These are phyloP conservation scores for Pseudognaphalium luteoalbum DNA, from an alignment of 129 eudicot genomes.

Conservation along the genomic window DNA sequence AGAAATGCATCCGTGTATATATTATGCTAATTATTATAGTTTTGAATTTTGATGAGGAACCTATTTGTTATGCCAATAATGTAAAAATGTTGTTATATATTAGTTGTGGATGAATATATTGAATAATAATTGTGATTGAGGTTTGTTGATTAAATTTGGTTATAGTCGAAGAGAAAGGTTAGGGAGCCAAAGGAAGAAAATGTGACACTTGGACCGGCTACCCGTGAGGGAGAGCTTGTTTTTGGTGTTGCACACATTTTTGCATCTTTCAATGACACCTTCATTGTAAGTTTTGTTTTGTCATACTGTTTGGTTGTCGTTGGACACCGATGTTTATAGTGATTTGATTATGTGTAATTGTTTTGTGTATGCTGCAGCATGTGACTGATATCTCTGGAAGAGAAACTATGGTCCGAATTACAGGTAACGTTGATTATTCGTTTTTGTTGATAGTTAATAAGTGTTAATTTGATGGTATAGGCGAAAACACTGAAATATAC, in stretches of 20 bases:
- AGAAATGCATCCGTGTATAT: background rate
- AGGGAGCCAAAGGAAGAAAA: conserved; percentile 15
- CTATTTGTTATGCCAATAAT: background rate
- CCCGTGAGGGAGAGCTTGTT: conserved; percentile 5
- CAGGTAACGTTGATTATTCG: background rate
- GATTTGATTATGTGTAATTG: background rate
- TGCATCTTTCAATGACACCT: conserved; percentile 3
- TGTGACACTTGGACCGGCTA: conserved; percentile 14
- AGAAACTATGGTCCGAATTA: background rate
- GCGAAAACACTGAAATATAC: no score
- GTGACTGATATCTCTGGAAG: conserved; percentile 14
- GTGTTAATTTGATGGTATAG: background rate
- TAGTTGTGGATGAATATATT: background rate
- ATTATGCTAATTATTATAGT: no score
- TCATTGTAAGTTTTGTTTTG: background rate
- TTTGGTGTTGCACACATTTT: conserved; percentile 14
- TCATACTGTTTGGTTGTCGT: background rate
- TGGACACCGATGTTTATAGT: background rate
- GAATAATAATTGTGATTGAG: background rate
- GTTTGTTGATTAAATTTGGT: background rate
- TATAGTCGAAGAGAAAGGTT: conserved; percentile 13
- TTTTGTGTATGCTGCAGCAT: background rate
- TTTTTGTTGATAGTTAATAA: background rate
- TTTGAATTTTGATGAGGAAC: background rate
- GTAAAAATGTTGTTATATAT: background rate